Evolutionary conservation across 1,139 yeast species (phyloP).

Genomic region (Geotrichum europaeum): DNA sequence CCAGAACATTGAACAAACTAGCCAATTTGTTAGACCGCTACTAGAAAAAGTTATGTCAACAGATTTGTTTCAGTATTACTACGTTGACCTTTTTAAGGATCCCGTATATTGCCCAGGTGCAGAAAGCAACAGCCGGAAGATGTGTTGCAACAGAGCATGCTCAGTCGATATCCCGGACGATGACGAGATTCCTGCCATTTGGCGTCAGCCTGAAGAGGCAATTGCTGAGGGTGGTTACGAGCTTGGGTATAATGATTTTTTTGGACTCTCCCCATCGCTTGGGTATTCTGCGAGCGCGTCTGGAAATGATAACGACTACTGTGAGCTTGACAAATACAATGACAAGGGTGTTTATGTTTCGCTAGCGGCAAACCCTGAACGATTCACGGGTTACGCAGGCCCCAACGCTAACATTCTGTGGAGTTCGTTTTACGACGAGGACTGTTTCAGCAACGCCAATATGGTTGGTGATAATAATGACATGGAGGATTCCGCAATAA

Average conservation of each 20-base stretch:
- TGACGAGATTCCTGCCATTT: conserved; percentile 24
- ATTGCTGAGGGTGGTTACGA: neutral
- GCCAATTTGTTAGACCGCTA: conserved; percentile 29
- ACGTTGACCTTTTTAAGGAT: conserved; percentile 71
- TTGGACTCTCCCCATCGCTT: conserved; percentile 45
- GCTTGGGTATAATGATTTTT: neutral
- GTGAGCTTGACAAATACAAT: conserved; percentile 49
- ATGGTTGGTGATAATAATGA: conserved; percentile 50
- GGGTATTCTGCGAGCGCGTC: neutral
- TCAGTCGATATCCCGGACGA: conserved; percentile 73
- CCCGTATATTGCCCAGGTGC: conserved; percentile 17
- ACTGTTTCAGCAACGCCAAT: conserved; percentile 26
- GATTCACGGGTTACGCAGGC: conserved; percentile 95
- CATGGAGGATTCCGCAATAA: conserved; percentile 30
- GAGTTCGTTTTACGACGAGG: conserved; percentile 71
- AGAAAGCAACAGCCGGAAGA: conserved; percentile 41
- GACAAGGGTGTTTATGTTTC: conserved; percentile 70
- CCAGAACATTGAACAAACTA: neutral
- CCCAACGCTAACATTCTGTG: conserved; percentile 86
- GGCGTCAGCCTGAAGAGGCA: neutral
- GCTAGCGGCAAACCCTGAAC: conserved; percentile 80
- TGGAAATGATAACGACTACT: conserved; percentile 41
- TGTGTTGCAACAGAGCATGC: conserved; percentile 88
- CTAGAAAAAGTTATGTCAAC: conserved; percentile 46
- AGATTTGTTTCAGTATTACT: conserved; percentile 66